A percentile compares a stretch with the other conserved stretches of the same genome.
Conservation (phyloP, 108 stramenopile genomes). For the Parietichytrium sp. region DNA sequence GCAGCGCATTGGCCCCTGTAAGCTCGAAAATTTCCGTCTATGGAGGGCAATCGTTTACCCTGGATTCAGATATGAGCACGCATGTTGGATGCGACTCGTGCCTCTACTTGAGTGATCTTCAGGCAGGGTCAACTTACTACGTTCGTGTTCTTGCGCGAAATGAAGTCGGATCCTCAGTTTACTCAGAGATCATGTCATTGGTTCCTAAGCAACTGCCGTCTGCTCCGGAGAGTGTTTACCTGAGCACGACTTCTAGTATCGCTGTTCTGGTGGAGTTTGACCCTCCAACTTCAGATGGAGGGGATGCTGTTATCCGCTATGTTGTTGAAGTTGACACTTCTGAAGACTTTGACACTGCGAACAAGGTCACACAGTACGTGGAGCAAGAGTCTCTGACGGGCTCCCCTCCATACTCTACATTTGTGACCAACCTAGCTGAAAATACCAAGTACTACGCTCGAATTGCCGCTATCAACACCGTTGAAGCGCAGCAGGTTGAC, state of each 20-base stretch:
- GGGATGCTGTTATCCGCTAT: constrained; percentile 61
- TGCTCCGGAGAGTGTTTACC: constrained; percentile 50
- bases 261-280: constrained; percentile 59
- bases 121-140: constrained; percentile 68
- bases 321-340: constrained; percentile 71
- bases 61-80: not conserved
- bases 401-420: constrained; percentile 44
- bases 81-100: constrained; percentile 68
- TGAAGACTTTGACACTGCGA: constrained; percentile 45
- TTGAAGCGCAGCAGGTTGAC: constrained; percentile 54
- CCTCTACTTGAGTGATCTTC: constrained; percentile 56
- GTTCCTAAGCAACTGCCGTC: constrained; percentile 60
- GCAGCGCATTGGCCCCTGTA: constrained; percentile 48
- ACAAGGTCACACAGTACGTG: not conserved
- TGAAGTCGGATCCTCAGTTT: constrained; percentile 54
- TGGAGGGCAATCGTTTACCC: not conserved
- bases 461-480: constrained; percentile 59
- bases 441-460: constrained; percentile 66
- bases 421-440: constrained; percentile 49
- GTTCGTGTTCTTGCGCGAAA: constrained; percentile 71
- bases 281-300: constrained; percentile 58
- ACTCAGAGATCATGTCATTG: constrained; percentile 45
- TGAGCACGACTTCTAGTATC: constrained; percentile 55
- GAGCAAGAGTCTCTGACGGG: not conserved
- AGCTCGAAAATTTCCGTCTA: constrained; percentile 30